Percentiles rank a stretch among this genome's conserved stretches.
These are phyloP conservation scores for Nannizzia gypsea DNA, from an alignment of 2,329 filamentous ascomycete genomes.

Conservation along the genomic window DNA sequence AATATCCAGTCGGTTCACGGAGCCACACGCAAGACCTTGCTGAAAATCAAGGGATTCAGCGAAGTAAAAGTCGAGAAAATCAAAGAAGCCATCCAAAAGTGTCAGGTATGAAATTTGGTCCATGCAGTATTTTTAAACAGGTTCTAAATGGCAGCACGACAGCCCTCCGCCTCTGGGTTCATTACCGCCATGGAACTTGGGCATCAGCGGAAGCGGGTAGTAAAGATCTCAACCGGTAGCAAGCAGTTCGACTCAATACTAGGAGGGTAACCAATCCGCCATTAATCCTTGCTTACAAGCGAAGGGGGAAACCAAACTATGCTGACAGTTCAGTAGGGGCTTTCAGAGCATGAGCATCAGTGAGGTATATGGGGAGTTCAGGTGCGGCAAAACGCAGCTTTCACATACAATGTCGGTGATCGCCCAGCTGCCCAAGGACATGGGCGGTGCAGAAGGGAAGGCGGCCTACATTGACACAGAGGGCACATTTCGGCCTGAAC, in stretches of 20 bases:
- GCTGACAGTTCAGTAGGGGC: constrained; percentile 34
- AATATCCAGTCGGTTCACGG: constrained; percentile 44
- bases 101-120: constrained; percentile 32
- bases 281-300: constrained; percentile 6
- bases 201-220: constrained; percentile 50
- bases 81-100: constrained; percentile 54
- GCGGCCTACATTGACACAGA: constrained; percentile 58
- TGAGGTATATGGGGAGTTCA: constrained; percentile 36
- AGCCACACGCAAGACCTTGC: constrained; percentile 47
- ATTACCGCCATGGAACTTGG: constrained; percentile 55
- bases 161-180: constrained; percentile 50
- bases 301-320: background rate
- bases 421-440: constrained; percentile 44
- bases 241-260: constrained; percentile 55
- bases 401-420: constrained; percentile 58
- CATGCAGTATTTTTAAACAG: background rate
- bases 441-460: constrained; percentile 56
- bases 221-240: constrained; percentile 57
- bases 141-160: constrained; percentile 1
- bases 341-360: constrained; percentile 61
- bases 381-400: constrained; percentile 58
- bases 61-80: constrained; percentile 61
- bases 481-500: constrained; percentile 55
- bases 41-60: constrained; percentile 59
- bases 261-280: constrained; percentile 40